phyloP scores from a whole-genome alignment of 768 basidiomycete genomes.

The Trametopsis cervina region DNA sequence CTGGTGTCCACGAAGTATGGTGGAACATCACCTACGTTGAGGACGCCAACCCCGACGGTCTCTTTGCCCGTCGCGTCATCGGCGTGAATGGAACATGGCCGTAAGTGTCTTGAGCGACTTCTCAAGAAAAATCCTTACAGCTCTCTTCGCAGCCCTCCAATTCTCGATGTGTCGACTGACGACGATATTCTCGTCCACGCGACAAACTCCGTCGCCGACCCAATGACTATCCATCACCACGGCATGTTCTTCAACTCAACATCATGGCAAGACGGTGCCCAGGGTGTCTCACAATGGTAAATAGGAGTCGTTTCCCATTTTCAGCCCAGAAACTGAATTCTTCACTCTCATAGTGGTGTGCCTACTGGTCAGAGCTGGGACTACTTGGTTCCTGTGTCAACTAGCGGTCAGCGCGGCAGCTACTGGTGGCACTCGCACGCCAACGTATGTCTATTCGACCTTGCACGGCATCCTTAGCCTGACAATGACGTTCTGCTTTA shows the following conservation, averaged over 20 bases:
- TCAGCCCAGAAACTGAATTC: not conserved
- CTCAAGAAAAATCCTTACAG: not conserved
- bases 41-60: slow-evolving; percentile 78
- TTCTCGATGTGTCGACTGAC: slow-evolving; percentile 60
- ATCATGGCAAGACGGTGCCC: slow-evolving; percentile 86
- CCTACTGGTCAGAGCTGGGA: slow-evolving; percentile 65
- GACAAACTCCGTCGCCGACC: slow-evolving; percentile 56
- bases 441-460: slow-evolving; percentile 29
- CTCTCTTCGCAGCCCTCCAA: slow-evolving; percentile 56
- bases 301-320: slow-evolving; percentile 12
- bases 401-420: slow-evolving; percentile 69
- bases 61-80: slow-evolving; percentile 67
- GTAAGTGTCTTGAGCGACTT: slow-evolving; percentile 43
- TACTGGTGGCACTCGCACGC: slow-evolving; percentile 78
- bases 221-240: slow-evolving; percentile 81
- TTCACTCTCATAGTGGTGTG: slow-evolving; percentile 50
- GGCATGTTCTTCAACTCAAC: slow-evolving; percentile 92
- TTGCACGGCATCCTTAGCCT: not conserved
- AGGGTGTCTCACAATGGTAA: slow-evolving; percentile 79
- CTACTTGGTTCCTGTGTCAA: slow-evolving; percentile 66
- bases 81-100: slow-evolving; percentile 95
- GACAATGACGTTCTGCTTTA: slow-evolving; percentile 18
- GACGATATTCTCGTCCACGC: slow-evolving; percentile 78
- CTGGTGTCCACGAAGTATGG: slow-evolving; percentile 71
- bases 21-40: slow-evolving; percentile 89